Evolutionary conservation across 2,329 filamentous ascomycete genomes (phyloP).

Genomic region (Fusarium pseudoanthophilum): DNA sequence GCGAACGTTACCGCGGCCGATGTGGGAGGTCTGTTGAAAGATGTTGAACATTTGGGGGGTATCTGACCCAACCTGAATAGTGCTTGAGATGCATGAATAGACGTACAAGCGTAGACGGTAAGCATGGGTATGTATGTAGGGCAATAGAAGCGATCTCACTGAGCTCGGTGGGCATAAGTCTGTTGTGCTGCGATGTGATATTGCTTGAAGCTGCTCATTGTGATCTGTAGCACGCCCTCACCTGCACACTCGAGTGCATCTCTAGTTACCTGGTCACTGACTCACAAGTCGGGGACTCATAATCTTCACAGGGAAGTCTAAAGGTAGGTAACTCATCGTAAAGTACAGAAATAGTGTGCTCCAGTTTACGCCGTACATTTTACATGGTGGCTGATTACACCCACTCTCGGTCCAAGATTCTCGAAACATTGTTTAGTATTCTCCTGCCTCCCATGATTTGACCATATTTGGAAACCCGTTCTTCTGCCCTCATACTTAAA

Average conservation of each 20-base stretch:
- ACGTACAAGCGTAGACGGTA: constrained; percentile 37
- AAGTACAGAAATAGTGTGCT: neutral
- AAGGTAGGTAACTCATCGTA: neutral
- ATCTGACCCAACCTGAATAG: neutral
- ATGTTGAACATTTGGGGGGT: neutral
- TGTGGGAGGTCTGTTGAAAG: constrained; percentile 70
- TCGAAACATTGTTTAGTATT: constrained; percentile 32
- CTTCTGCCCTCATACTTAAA: constrained; percentile 43
- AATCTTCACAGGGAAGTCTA: neutral
- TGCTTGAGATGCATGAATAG: constrained; percentile 15
- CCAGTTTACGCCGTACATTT: neutral
- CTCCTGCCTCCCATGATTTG: constrained; percentile 44
- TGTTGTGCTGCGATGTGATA: constrained; percentile 27
- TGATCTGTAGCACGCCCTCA: neutral
- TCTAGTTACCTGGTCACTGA: neutral
- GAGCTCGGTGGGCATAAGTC: constrained; percentile 19
- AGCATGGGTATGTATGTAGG: constrained; percentile 5
- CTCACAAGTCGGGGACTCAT: neutral
- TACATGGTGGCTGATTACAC: neutral
- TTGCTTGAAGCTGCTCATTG: neutral
- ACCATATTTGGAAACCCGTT: constrained; percentile 42
- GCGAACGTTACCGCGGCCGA: constrained; percentile 64
- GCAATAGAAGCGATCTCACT: constrained; percentile 38
- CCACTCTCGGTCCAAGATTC: constrained; percentile 23
- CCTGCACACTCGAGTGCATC: neutral